Base-by-base conservation (phyloP, 345 rosid genomes). In the Cardamine resedifolia region DNA sequence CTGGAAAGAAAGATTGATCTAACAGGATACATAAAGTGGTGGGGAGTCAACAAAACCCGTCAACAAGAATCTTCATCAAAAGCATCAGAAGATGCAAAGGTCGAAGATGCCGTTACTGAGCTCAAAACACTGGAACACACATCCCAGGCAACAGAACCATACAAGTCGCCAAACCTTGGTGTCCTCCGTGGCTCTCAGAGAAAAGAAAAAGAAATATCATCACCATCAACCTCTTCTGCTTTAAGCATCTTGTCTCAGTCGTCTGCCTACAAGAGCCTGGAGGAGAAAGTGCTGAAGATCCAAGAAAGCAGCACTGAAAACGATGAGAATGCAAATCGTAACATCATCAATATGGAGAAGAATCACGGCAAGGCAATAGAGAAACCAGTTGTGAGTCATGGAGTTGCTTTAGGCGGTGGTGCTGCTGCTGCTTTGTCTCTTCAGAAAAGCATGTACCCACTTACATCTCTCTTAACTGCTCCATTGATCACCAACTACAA, bases 1-100 rank as follows among this genome's bases (percentile, higher is more conserved):
- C 75, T 83, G 53, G 97, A 95, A 24, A 89, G 91, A 82, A 89
- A 88, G 80, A 85, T 91, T 36, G 99, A 91, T 81, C 81, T 95
- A 55, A 88, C 99, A 41, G 80, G 85, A 70, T 81, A 86, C 66
- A 84, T 95, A 69, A 95, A 91, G 75, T 95, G 99, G 99, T 91
- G 99, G 97, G 90, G 93, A 10, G 70, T 82, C 26, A 87, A 82
- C 78, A 91, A 82, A 82, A 69, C 77, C 73, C 90, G 96, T 73
- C 97, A 84, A 65, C 76, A 81, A 31, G 96, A 91, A 56, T 75
- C 91, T 34, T 72, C 83, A 24, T 45, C 86, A 48, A 95, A 86
- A 70, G 84, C 87, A 58, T 83, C 83, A 14, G 96, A 87, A 31
- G 92, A 88, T 68, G 64, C 78, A 55, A 95, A 79, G 70, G 74